Evolutionary conservation across 805 yeast species (phyloP).

Genomic region (Clavispora fructus): DNA sequence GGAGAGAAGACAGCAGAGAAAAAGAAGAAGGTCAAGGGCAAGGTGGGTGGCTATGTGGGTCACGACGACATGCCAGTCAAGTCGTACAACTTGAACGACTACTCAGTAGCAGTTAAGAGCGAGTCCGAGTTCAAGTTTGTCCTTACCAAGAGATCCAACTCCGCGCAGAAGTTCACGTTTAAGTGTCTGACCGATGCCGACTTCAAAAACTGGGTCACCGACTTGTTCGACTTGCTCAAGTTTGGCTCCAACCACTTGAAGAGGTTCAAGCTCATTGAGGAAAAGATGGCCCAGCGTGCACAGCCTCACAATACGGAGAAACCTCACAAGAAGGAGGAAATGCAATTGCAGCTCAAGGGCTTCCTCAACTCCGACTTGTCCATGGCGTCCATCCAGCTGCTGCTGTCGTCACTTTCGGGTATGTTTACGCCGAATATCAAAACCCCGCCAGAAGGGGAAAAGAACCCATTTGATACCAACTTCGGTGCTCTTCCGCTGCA

Average conservation of each 20-base stretch:
- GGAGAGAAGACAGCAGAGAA: slow-evolving; percentile 3
- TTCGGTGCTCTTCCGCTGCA: slow-evolving; percentile 1
- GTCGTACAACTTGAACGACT: slow-evolving; percentile 39
- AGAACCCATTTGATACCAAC: slow-evolving; percentile 34
- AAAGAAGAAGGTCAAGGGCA: slow-evolving; percentile 22
- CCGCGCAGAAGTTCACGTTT: slow-evolving; percentile 32
- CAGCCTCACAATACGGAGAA: slow-evolving; percentile 1
- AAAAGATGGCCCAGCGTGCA: slow-evolving; percentile 26
- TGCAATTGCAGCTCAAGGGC: slow-evolving; percentile 12
- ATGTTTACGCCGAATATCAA: slow-evolving; percentile 33
- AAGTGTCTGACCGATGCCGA: slow-evolving; percentile 41
- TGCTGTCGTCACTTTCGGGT: slow-evolving; percentile 22
- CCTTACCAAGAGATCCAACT: slow-evolving; percentile 23
- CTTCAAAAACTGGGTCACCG: slow-evolving; percentile 50
- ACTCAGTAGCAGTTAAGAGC: slow-evolving; percentile 26
- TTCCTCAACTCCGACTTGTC: slow-evolving; percentile 11
- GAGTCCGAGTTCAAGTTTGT: slow-evolving; percentile 31
- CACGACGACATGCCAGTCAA: slow-evolving; percentile 36
- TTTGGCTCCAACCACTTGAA: slow-evolving; percentile 41
- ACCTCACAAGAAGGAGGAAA: slow-evolving; percentile 3
- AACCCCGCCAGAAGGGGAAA: slow-evolving; percentile 27
- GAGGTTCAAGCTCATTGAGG: slow-evolving; percentile 45
- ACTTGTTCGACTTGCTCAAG: slow-evolving; percentile 47
- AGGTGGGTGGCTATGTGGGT: slow-evolving; percentile 36
- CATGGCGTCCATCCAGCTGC: slow-evolving; percentile 7